Evolutionary conservation across 257 asterid species (phyloP).

Genomic region (Vinca minor): DNA sequence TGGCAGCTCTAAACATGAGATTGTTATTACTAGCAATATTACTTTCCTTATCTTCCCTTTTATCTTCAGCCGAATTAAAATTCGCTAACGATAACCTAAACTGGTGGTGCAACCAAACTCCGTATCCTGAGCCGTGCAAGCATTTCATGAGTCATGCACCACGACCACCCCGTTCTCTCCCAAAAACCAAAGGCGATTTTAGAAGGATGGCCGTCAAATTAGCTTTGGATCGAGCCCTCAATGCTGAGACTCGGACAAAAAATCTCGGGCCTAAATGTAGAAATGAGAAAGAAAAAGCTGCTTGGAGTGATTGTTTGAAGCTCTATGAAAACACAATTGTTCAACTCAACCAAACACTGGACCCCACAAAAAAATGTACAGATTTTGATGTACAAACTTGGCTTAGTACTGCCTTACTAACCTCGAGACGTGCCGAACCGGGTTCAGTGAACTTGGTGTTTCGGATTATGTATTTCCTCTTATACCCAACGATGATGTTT

Average conservation of each 20-base stretch:
- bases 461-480: constrained; percentile 35
- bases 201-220: constrained; percentile 34
- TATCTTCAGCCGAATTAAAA: constrained; percentile 10
- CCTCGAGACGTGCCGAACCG: constrained; percentile 58
- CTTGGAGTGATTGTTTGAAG: constrained; percentile 64
- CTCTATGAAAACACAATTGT: constrained; percentile 38
- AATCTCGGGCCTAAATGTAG: constrained; percentile 39
- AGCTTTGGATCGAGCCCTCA: constrained; percentile 42
- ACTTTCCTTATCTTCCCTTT: constrained; percentile 20
- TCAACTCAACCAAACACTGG: constrained; percentile 52
- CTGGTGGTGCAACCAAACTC: constrained; percentile 65
- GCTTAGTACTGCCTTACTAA: constrained; percentile 73
- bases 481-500: constrained; percentile 46
- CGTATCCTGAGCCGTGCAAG: constrained; percentile 63
- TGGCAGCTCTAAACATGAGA: constrained; percentile 17
- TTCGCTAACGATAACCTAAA: constrained; percentile 14
- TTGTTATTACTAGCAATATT: constrained; percentile 14
- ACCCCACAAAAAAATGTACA: constrained; percentile 33
- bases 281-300: constrained; percentile 43
- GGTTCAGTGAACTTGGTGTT: constrained; percentile 53
- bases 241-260: constrained; percentile 33
- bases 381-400: constrained; percentile 61
- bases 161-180: constrained; percentile 10
- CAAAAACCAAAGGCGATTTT: constrained; percentile 36
- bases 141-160: constrained; percentile 30